phyloP scores from a whole-genome alignment of 2,329 filamentous ascomycete genomes.

The Talaromyces sp. region DNA sequence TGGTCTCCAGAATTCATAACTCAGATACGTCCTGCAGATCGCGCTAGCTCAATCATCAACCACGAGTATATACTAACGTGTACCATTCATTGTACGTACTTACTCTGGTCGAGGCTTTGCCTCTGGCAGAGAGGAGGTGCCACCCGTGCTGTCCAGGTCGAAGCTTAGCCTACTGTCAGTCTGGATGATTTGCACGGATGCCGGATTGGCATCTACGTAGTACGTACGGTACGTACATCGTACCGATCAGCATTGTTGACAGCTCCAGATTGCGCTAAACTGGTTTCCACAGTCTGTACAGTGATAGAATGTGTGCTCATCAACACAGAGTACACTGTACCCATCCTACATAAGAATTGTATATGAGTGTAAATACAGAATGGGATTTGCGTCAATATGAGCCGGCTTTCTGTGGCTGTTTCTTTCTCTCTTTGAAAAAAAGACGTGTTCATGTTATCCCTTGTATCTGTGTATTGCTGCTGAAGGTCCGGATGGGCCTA shows the following conservation, averaged over 20 bases:
- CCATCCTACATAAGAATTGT: not conserved
- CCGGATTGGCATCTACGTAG: not conserved
- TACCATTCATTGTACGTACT: not conserved
- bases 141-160: not conserved
- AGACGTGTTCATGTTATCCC: not conserved
- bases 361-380: not conserved
- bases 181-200: not conserved
- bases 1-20: not conserved
- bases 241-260: not conserved
- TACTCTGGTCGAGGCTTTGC: not conserved
- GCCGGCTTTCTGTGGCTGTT: not conserved
- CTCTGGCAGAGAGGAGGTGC: not conserved
- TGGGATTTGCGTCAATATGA: not conserved
- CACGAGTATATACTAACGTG: too few relatives aligned
- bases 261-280: not conserved
- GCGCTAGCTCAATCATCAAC: not conserved
- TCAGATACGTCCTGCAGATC: not conserved
- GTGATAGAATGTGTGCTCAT: not conserved
- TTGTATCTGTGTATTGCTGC: not conserved
- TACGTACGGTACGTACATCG: not conserved
- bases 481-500: not conserved
- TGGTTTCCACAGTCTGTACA: not conserved
- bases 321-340: not conserved
- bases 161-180: not conserved
- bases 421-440: not conserved